Evolutionary conservation across 176 grass and related monocot genomes (phyloP), one percentile per base, ranked within the genome.

Genomic region (Eremochloa ophiuroides): DNA sequence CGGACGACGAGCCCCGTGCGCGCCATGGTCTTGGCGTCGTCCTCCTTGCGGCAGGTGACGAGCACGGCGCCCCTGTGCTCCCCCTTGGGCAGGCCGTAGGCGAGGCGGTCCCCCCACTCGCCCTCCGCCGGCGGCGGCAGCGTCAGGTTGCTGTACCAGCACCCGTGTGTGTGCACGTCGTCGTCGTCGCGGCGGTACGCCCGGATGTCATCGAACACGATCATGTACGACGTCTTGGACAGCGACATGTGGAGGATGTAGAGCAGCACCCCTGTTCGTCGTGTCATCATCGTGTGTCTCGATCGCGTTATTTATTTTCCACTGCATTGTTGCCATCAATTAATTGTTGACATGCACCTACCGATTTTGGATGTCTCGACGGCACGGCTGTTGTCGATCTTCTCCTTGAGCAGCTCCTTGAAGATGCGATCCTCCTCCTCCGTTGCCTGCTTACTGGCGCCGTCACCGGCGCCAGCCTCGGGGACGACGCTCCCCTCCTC

Each of bases 11-110:
- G 41, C 40, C 88, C 88, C 41, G 66, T 74, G 59, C 84, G 79
- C 74, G 79, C 88, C 88, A 90, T 90, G 46, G 4, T 18, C 48
- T 69, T 79, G 41, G 79, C 88, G 12, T 86, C 7, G 31, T 87
- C 84, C 62, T 90, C 80, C 15, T 61, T 83, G 73, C 88, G 79
- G 69, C 88, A 83, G 26, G 88, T 90, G 74, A 90, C 26, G 20
- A 90, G 83, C 66, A 90, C 88, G 22, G 84, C 88, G 69, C 74
- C 83, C 61, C 22, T 16, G 62, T 79, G 76, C 38, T 81, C 53
- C 7, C 2, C 10, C 69, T 90, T 90, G 68, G 88, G 88, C 25
- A 90, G 74, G 61, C 88, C 88, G 80, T 90, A 90, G 62, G 23
- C 88, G 27, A 90, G 88, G 20, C 88, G 88, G 40, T 87, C 84